Percentiles rank a stretch among this genome's conserved stretches.
phyloP scores from a whole-genome alignment of 345 rosid species.

The Arabis alpina region DNA sequence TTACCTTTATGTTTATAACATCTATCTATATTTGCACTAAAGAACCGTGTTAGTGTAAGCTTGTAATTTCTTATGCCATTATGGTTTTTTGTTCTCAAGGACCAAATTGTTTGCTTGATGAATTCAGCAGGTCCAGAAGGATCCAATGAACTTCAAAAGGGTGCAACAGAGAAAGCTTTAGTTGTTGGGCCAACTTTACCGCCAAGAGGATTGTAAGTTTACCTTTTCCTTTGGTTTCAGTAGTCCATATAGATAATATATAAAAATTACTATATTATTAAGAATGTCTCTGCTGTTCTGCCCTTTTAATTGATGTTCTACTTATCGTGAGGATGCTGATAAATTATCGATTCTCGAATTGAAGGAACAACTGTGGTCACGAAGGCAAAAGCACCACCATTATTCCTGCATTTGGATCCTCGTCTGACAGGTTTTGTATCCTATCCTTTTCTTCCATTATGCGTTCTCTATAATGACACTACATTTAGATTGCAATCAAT shows the following conservation, averaged over 20 bases:
- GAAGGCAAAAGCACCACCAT: slow-evolving; percentile 62
- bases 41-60: background rate
- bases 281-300: slow-evolving; percentile 1
- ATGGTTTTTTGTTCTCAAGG: slow-evolving; percentile 4
- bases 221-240: slow-evolving; percentile 13
- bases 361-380: slow-evolving; percentile 58
- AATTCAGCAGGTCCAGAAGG: slow-evolving; percentile 59
- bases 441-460: slow-evolving; percentile 3
- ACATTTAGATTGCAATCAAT: background rate
- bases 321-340: slow-evolving; percentile 19
- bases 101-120: slow-evolving; percentile 4
- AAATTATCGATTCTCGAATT: background rate
- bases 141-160: slow-evolving; percentile 49
- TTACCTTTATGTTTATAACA: background rate
- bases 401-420: slow-evolving; percentile 57
- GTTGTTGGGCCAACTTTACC: slow-evolving; percentile 75
- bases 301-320: background rate
- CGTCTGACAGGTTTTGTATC: slow-evolving; percentile 63
- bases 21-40: background rate
- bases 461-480: slow-evolving; percentile 14
- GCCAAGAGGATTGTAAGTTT: slow-evolving; percentile 56
- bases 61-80: background rate
- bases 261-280: background rate
- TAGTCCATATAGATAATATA: background rate
- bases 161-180: slow-evolving; percentile 62